phyloP scores from a whole-genome alignment of 2,329 filamentous ascomycete species.

The Paecilomyces niveus region DNA sequence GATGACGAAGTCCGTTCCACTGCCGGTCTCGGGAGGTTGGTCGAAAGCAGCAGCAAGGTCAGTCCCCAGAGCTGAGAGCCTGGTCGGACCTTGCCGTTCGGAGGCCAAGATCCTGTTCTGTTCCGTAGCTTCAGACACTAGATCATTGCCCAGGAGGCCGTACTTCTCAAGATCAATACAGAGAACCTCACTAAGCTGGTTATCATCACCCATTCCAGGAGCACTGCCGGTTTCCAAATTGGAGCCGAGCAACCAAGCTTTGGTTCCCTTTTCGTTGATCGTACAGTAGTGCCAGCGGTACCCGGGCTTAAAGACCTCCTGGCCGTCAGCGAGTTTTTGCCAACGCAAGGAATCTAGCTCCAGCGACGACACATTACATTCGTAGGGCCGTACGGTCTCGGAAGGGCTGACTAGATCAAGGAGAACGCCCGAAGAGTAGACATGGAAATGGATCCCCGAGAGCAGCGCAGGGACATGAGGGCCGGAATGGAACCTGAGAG shows the following conservation, averaged over 20 bases:
- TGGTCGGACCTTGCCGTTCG: conserved; percentile 46
- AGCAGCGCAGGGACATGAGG: conserved; percentile 80
- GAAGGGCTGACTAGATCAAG: conserved; percentile 93
- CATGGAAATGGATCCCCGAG: conserved; percentile 89
- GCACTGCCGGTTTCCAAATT: conserved; percentile 66
- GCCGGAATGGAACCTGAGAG: conserved; percentile 82
- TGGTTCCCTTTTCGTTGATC: conserved; percentile 89
- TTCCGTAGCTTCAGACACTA: conserved; percentile 49
- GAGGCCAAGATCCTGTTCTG: conserved; percentile 43
- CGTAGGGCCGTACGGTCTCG: conserved; percentile 73
- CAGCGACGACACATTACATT: conserved; percentile 84
- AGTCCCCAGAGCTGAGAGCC: conserved; percentile 62
- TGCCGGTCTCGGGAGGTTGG: conserved; percentile 72
- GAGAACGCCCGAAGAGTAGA: conserved; percentile 85
- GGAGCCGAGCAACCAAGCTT: conserved; percentile 94
- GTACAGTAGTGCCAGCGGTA: conserved; percentile 99
- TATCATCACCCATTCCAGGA: conserved; percentile 66
- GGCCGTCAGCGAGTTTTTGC: conserved; percentile 91
- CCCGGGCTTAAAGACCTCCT: conserved; percentile 84
- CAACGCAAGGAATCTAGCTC: conserved; percentile 82
- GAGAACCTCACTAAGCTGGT: conserved; percentile 90
- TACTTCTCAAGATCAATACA: conserved; percentile 89
- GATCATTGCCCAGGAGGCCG: conserved; percentile 77
- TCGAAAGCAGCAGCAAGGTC: conserved; percentile 87
- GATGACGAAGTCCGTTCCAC: conserved; percentile 83